phyloP scores from a whole-genome alignment of 2,329 filamentous ascomycete species.

The Dactylella cylindrospora region DNA sequence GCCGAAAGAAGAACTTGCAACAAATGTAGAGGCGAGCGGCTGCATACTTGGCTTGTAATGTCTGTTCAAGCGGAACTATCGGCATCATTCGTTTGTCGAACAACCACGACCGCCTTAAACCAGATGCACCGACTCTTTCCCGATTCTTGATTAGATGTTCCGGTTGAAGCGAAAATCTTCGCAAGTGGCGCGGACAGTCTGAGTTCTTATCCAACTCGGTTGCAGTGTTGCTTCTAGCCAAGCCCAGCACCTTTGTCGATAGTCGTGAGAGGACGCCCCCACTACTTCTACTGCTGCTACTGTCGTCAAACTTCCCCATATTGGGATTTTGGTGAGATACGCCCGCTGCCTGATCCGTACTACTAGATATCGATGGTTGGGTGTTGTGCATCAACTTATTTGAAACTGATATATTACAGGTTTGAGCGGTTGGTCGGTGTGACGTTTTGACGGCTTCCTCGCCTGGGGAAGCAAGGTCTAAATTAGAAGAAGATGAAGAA shows the following conservation, averaged over 20 bases:
- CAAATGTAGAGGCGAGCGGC: too few species aligned
- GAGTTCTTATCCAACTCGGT: neutral
- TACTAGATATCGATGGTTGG: slow-evolving; percentile 6
- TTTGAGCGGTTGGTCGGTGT: too few species aligned
- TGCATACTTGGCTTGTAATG: slow-evolving; percentile 8
- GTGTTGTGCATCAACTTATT: slow-evolving; percentile 12
- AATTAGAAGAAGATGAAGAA: too few species aligned
- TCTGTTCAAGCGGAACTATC: neutral
- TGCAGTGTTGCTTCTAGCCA: slow-evolving; percentile 7
- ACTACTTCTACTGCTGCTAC: neutral
- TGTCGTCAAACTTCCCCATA: slow-evolving; percentile 3
- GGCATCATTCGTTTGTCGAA: slow-evolving; percentile 22
- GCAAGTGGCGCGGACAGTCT: slow-evolving; percentile 2
- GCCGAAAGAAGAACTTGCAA: neutral
- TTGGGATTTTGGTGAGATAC: slow-evolving; percentile 1
- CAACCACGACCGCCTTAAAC: slow-evolving; percentile 33
- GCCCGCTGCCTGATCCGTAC: neutral
- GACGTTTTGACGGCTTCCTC: slow-evolving; percentile 9
- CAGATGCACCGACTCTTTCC: slow-evolving; percentile 17
- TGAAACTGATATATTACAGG: too few species aligned
- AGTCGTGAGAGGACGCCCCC: slow-evolving; percentile 23
- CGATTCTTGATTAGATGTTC: slow-evolving; percentile 5
- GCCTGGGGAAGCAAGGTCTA: slow-evolving; percentile 10
- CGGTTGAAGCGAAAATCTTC: slow-evolving; percentile 7
- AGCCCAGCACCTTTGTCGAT: slow-evolving; percentile 14